Conservation (phyloP, 768 basidiomycete species). For the Lentinula raphanica region DNA sequence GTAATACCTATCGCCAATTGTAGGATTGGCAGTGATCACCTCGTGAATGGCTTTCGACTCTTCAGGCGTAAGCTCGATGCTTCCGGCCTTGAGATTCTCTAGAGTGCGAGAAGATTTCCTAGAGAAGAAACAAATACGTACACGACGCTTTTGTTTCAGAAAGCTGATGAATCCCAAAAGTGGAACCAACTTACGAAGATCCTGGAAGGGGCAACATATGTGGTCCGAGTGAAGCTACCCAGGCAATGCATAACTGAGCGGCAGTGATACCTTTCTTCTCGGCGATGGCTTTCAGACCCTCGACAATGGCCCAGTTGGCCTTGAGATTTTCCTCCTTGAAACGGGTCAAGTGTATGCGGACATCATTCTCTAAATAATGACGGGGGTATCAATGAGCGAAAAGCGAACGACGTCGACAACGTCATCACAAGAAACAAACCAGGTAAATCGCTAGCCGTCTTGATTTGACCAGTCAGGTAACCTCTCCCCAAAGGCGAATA, state of each 20-base stretch:
- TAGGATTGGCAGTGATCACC: slow-evolving; percentile 5
- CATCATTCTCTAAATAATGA: slow-evolving; percentile 29
- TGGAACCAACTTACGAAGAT: slow-evolving; percentile 15
- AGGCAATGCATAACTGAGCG: slow-evolving; percentile 37
- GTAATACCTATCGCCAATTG: slow-evolving; percentile 1
- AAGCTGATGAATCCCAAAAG: no score
- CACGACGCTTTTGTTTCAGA: no score
- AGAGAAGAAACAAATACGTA: no score
- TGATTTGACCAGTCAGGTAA: slow-evolving; percentile 37
- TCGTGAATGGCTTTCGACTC: slow-evolving; percentile 3
- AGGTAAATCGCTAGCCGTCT: slow-evolving; percentile 29
- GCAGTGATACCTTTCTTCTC: slow-evolving; percentile 37
- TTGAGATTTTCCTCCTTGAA: slow-evolving; percentile 43
- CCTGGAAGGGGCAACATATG: slow-evolving; percentile 51
- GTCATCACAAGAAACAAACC: no score
- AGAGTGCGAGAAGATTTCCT: slow-evolving; percentile 28
- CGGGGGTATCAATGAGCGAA: no score
- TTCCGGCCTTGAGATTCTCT: slow-evolving; percentile 39
- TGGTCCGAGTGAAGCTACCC: slow-evolving; percentile 33
- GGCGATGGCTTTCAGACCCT: slow-evolving; percentile 36
- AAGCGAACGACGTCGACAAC: no score
- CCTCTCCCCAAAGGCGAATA: slow-evolving; percentile 37
- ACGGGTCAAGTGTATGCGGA: slow-evolving; percentile 31
- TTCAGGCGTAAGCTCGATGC: slow-evolving; percentile 13
- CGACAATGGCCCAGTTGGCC: slow-evolving; percentile 40